Evolutionary conservation across 257 asterid genomes (phyloP).

Genomic region (Salvia hispanica): DNA sequence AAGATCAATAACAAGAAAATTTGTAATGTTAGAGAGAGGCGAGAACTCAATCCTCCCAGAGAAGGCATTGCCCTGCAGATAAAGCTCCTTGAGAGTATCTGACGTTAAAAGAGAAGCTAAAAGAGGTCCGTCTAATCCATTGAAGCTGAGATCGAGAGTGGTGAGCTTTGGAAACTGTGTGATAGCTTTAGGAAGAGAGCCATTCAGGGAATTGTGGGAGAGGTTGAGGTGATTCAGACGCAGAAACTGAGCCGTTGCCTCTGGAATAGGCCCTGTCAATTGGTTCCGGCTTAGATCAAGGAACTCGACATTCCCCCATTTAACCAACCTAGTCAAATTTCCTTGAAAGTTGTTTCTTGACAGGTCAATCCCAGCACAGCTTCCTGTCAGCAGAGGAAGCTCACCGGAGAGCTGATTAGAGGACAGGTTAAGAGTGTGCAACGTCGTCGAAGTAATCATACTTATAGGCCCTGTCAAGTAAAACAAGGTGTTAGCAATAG

Average conservation of each 20-base stretch:
- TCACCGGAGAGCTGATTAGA: slow-evolving; percentile 81
- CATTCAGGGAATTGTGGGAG: slow-evolving; percentile 63
- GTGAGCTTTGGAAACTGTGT: slow-evolving; percentile 68
- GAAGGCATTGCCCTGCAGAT: slow-evolving; percentile 63
- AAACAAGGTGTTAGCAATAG: slow-evolving; percentile 18
- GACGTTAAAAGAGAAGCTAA: slow-evolving; percentile 55
- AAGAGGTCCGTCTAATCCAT: slow-evolving; percentile 70
- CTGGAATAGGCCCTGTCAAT: slow-evolving; percentile 71
- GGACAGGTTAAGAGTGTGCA: slow-evolving; percentile 73
- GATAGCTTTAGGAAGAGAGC: slow-evolving; percentile 66
- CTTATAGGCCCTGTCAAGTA: slow-evolving; percentile 59
- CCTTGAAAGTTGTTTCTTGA: slow-evolving; percentile 79
- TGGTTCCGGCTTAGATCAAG: slow-evolving; percentile 86
- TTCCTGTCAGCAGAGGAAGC: slow-evolving; percentile 79
- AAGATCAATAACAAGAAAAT: slow-evolving; percentile 64
- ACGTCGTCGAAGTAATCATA: slow-evolving; percentile 83
- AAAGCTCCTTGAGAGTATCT: slow-evolving; percentile 73
- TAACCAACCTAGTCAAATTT: slow-evolving; percentile 60
- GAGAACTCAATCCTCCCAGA: slow-evolving; percentile 64
- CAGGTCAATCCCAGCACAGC: slow-evolving; percentile 70
- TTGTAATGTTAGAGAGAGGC: slow-evolving; percentile 48
- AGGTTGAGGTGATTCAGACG: slow-evolving; percentile 77
- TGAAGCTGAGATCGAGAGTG: slow-evolving; percentile 82
- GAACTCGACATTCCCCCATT: slow-evolving; percentile 83
- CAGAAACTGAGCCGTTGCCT: slow-evolving; percentile 74